Evolutionary conservation across 495 filamentous ascomycete species (phyloP), one percentile per base, ranked within the genome.

Genomic region (Parathielavia appendiculata): DNA sequence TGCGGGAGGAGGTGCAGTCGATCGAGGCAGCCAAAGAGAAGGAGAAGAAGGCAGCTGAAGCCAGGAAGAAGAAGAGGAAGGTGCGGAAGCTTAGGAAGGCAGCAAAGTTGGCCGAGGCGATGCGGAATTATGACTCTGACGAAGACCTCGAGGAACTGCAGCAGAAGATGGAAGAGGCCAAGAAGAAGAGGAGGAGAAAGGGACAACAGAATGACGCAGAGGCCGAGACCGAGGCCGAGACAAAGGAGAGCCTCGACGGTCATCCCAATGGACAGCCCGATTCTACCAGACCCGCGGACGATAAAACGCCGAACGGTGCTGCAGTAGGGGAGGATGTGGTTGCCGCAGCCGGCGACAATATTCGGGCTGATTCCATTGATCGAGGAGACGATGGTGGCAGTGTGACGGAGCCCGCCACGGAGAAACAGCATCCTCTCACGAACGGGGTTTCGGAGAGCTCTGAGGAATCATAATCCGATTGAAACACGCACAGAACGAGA

Each of bases 1-100:
- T 77, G 4, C 57, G 69, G 57, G 69, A 63, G 38, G 73, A 74
- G 39, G 23, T 70, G 20, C 44, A 20, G 12, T 22, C 40, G 23
- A 63, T 66, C 34, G 57, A 59, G 17, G 63, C 70, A 55, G 60
- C 51, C 20, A 63, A 64, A 40, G 61, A 52, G 36, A 62, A 46
- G 52, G 61, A 56, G 6, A 56, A 26, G 35, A 66, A 57, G 17
- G 46, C 36, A 16, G 44, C 47, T 5, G 66, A 66, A 46, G n/a
- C 19, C 5, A 61, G 46, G 53, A 62, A 53, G 57, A 62, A 59
- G 54, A 62, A 57, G 55, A 35, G 19, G 11, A 51, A 46, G 40
- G 58, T 51, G 19, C 23, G 19, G n/a, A 62, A 55, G 40, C 43
- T 49, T 0, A 58, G 47, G 54, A 36, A n/a, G 14, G 46, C 56